phyloP scores from a whole-genome alignment of 495 filamentous ascomycete species.

The Penicillium malachiteum region DNA sequence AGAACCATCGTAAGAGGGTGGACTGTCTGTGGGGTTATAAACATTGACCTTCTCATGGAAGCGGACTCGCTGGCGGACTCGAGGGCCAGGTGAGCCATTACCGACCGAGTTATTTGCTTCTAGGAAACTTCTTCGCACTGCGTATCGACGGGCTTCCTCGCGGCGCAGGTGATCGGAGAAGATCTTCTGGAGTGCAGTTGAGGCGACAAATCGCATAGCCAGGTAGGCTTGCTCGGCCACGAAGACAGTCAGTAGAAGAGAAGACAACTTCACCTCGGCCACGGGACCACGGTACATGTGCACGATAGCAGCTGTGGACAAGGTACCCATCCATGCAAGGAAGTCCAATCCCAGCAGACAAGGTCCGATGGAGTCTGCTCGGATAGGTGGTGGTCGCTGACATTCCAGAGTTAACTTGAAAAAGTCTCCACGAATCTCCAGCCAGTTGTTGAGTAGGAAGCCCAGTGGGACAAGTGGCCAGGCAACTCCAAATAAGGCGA shows the following conservation, averaged over 20 bases:
- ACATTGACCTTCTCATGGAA: conserved; percentile 44
- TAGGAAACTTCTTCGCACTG: conserved; percentile 66
- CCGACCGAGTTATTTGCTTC: conserved; percentile 28
- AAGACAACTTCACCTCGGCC: conserved; percentile 65
- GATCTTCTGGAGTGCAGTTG: conserved; percentile 66
- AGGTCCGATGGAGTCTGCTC: conserved; percentile 89
- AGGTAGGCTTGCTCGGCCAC: conserved; percentile 84
- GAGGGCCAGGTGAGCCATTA: conserved; percentile 10
- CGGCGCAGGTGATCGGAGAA: conserved; percentile 75
- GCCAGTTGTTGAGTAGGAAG: conserved; percentile 92
- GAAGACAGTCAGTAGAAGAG: conserved; percentile 74
- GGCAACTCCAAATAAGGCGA: conserved; percentile 84
- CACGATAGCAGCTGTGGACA: conserved; percentile 80
- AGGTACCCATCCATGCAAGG: conserved; percentile 81
- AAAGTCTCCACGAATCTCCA: conserved; percentile 88
- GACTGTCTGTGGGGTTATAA: conserved; percentile 23
- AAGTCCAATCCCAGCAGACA: conserved; percentile 86
- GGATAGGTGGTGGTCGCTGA: conserved; percentile 82
- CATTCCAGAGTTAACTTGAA: conserved; percentile 88
- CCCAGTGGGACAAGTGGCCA: conserved; percentile 88
- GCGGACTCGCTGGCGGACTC: conserved; percentile 30
- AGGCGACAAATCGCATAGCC: conserved; percentile 62
- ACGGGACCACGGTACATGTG: conserved; percentile 74
- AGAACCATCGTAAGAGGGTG: conserved; percentile 11
- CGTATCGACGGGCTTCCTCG: conserved; percentile 69